Base-by-base conservation (phyloP, 1,284 basidiomycete genomes). In the Leccinum pachyderme region DNA sequence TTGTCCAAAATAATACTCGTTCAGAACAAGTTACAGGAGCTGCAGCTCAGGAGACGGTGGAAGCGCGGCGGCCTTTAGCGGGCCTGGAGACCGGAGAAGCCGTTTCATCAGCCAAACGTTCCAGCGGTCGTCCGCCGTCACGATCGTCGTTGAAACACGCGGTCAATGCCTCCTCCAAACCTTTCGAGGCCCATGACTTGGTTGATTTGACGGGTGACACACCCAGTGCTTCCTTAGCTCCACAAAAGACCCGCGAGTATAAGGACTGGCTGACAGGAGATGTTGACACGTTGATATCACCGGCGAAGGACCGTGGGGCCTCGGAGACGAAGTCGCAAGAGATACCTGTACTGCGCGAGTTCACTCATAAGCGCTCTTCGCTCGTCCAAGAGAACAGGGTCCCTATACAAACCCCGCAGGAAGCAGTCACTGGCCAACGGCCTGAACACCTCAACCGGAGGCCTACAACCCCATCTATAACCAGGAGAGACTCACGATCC, bases 201-300 rank as follows among this genome's bases (percentile, higher is more conserved):
- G 39, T 69, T 41, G 56, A 66, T 51, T 43, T 69, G 41, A 58
- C 53, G 28, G 55, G 54, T 47, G 37, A 57, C 32, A 48, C 57
- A 24, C 31, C 49, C 28, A 31, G 33, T 54, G 35, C 44, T 50
- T 48, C 57, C 29, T 47, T 52, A 33, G 41, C 47, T 41, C 49
- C 52, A 22, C 69, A 62, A 29, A 63, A 53, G 46, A 52, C 51
- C 49, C 67, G 61, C 37, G 65, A 67, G 47, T 72, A 73, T 9
- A 78, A 73, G 59, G 89, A 91, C 64, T 89, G 88, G 88, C 71
- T 91, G 18, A 89, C 89, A 15, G 89, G 89, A 4, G 77, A 79
- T 46, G 80, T 82, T 53, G 76, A 81, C 56, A 43, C 58, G 58
- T 47, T 56, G 44, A 41, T 56, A 56, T 58, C 61, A 24, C 57